Evolutionary conservation across 257 asterid genomes (phyloP).

Genomic region (Prunella vulgaris): DNA sequence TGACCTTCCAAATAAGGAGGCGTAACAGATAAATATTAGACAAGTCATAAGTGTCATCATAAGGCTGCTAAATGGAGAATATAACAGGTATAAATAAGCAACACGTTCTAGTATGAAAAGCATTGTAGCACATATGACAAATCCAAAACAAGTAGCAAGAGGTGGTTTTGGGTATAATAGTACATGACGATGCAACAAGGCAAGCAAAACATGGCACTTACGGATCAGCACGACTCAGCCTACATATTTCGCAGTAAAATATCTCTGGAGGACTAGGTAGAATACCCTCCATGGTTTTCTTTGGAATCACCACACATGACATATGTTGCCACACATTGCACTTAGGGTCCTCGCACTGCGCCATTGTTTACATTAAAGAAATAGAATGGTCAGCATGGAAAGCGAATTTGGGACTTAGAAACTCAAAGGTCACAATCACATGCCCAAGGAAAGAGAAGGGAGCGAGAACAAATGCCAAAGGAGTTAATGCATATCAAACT

Average conservation of each 20-base stretch:
- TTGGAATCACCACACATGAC: conserved; percentile 79
- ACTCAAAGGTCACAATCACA: conserved; percentile 4
- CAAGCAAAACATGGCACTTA: conserved; percentile 40
- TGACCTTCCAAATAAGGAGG: background rate
- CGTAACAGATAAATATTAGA: background rate
- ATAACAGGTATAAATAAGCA: conserved; percentile 9
- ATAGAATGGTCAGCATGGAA: conserved; percentile 1
- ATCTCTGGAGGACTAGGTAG: conserved; percentile 59
- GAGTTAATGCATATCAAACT: background rate
- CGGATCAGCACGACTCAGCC: conserved; percentile 97
- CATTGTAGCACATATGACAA: background rate
- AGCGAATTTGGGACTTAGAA: conserved; percentile 6
- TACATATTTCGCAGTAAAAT: conserved; percentile 86
- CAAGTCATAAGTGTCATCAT: background rate
- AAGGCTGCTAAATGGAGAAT: conserved; percentile 6
- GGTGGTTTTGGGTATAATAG: background rate
- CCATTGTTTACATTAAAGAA: conserved; percentile 19
- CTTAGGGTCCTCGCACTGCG: conserved; percentile 90
- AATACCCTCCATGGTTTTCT: conserved; percentile 70
- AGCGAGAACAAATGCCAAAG: background rate
- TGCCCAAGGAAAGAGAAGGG: conserved; percentile 4
- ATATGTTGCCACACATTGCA: conserved; percentile 93
- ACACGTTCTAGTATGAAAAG: conserved; percentile 10
- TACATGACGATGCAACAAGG: conserved; percentile 14
- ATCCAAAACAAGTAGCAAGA: background rate